Base-by-base conservation (phyloP, 176 grass and related monocot genomes). In the Carex pumila region DNA sequence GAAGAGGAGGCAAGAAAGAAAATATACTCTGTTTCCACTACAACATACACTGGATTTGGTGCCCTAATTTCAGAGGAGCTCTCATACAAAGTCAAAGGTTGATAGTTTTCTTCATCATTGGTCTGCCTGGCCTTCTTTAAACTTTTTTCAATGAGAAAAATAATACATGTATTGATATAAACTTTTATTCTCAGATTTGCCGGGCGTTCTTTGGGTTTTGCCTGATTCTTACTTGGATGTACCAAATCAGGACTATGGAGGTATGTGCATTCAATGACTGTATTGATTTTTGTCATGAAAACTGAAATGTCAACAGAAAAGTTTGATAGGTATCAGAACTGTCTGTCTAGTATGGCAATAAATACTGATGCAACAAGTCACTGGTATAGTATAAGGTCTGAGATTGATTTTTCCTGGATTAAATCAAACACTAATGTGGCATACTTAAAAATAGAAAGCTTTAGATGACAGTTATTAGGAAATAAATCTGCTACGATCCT, bases 161-260 rank as follows among this genome's bases (percentile, higher is more conserved):
- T 81, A 75, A 85, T n/a, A 63, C 82, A 49, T 6, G 11, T 53
- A 77, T 82, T 56, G 1, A 63, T 66, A 84, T 12, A 34, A 70
- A 58, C 18, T 64, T 79, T 19, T 65, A 21, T 78, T 82, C 87
- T 53, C 79, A 98, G 92, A 89, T 86, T 90, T 98, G 82, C 92
- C 95, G 1, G 92, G 95, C 87, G 95, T 98, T 88, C 95, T 98
- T 77, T 98, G 95, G 95, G 95, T 98, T 72, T 90, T 98, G 75
- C 95, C 95, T 67, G 95, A 98, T 91, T 98, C 95, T 2, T 98
- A 98, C 74, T 84, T 98, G 81, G 95, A 98, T 91, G 95, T 98
- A 67, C 92, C 95, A 29, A 98, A 98, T 87, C 93, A 98, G 86
- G 95, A 98, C 47, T 98, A 98, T 55, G 95, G 95, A 98, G 95